These are phyloP conservation scores for Adansonia madagascariensis DNA, from an alignment of 441 rosid genomes.

Conservation along the genomic window DNA sequence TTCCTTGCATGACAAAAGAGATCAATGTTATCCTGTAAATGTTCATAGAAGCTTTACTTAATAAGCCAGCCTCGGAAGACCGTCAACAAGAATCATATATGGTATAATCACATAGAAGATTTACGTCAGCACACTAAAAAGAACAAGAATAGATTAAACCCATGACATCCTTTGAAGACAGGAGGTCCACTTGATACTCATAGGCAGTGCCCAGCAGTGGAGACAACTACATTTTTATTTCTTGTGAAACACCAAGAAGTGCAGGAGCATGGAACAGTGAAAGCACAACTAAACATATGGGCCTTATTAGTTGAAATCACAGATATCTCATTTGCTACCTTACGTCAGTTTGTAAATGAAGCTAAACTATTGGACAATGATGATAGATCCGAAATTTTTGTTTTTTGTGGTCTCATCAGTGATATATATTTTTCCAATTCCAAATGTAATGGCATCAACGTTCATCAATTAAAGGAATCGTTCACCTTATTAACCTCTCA, in stretches of 20 bases:
- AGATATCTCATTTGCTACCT: conserved; percentile 9
- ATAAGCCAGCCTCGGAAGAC: conserved; percentile 9
- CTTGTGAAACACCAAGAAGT: not conserved
- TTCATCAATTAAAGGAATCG: not conserved
- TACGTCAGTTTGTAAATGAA: not conserved
- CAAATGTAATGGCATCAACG: not conserved
- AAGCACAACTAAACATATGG: conserved; percentile 1
- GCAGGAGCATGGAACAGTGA: not conserved
- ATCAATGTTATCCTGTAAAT: no score
- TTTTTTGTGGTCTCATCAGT: conserved; percentile 1
- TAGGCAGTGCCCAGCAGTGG: not conserved
- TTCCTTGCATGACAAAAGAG: no score
- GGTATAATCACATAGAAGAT: conserved; percentile 3
- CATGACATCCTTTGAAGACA: not conserved
- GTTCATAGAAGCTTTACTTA: no score
- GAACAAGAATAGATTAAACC: not conserved
- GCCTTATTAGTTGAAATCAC: not conserved
- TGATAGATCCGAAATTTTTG: not conserved
- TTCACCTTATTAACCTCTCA: not conserved
- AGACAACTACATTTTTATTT: not conserved
- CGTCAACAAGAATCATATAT: not conserved
- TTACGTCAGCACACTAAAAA: not conserved
- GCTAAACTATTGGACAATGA: not conserved
- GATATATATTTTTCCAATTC: not conserved
- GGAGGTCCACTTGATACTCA: conserved; percentile 2